phyloP scores from a whole-genome alignment of 495 filamentous ascomycete species.

The Hypoxylon crocopeplum region DNA sequence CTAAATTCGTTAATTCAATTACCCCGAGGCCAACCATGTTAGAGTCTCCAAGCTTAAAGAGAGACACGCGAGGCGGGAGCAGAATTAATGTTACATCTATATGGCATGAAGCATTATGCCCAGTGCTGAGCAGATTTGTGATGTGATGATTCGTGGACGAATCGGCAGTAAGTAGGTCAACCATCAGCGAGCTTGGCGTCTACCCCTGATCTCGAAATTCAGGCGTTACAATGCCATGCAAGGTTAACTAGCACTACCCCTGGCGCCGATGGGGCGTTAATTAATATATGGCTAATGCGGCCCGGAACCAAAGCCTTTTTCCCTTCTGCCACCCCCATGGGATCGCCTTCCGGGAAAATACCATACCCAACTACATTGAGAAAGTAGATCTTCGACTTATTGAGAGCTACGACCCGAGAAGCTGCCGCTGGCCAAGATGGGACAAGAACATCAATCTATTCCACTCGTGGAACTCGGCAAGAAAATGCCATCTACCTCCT shows the following conservation, averaged over 20 bases:
- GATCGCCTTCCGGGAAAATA: slow-evolving; percentile 16
- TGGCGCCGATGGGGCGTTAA: slow-evolving; percentile 13
- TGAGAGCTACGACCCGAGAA: slow-evolving; percentile 66
- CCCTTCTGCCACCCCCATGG: slow-evolving; percentile 4
- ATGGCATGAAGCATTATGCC: too few relatives aligned
- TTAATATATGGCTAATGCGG: slow-evolving; percentile 42
- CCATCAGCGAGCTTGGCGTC: slow-evolving; percentile 8
- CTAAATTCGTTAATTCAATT: too few relatives aligned
- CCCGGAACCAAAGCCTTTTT: slow-evolving; percentile 25
- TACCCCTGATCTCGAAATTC: slow-evolving; percentile 1
- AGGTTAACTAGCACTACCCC: slow-evolving; percentile 7
- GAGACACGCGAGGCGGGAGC: too few relatives aligned
- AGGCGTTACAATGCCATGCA: slow-evolving; percentile 7
- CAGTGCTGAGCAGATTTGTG: too few relatives aligned
- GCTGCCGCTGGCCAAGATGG: slow-evolving; percentile 76
- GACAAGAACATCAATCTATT: slow-evolving; percentile 34
- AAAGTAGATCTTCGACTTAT: slow-evolving; percentile 58
- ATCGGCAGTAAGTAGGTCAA: slow-evolving; percentile 2
- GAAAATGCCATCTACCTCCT: slow-evolving; percentile 13
- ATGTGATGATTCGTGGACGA: too few relatives aligned
- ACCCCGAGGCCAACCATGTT: too few relatives aligned
- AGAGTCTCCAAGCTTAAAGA: too few relatives aligned
- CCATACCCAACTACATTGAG: slow-evolving; percentile 6
- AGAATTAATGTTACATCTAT: too few relatives aligned
- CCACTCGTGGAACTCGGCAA: slow-evolving; percentile 24